Evolutionary conservation across 1,284 basidiomycete species (phyloP).

Genomic region (Serendipita sp.): DNA sequence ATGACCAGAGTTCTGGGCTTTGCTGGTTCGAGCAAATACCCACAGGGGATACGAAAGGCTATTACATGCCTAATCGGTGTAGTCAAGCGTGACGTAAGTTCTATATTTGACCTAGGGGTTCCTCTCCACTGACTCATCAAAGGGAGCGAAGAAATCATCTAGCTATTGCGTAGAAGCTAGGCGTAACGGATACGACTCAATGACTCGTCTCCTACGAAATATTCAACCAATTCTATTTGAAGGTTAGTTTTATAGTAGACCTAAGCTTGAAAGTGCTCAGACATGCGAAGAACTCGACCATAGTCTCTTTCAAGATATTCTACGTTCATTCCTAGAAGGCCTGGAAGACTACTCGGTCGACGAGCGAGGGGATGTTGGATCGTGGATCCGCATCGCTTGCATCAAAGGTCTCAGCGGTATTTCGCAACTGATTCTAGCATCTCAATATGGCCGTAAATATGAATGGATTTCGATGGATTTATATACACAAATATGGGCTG

Average conservation of each 20-base stretch:
- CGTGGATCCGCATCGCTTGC: slow-evolving; percentile 80
- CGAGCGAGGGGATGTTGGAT: slow-evolving; percentile 93
- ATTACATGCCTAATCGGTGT: slow-evolving; percentile 46
- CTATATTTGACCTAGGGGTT: slow-evolving; percentile 11
- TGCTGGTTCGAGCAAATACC: slow-evolving; percentile 47
- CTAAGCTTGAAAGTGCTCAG: neutral
- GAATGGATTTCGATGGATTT: slow-evolving; percentile 45
- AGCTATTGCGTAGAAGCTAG: slow-evolving; percentile 44
- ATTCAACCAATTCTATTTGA: slow-evolving; percentile 29
- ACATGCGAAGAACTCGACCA: neutral
- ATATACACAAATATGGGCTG: slow-evolving; percentile 45
- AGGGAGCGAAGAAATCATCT: slow-evolving; percentile 9
- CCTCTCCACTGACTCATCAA: neutral
- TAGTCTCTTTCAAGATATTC: slow-evolving; percentile 8
- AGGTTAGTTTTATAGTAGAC: slow-evolving; percentile 27
- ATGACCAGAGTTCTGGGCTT: slow-evolving; percentile 63
- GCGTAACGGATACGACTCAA: slow-evolving; percentile 53
- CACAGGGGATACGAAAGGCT: slow-evolving; percentile 36
- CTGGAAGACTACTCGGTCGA: slow-evolving; percentile 85
- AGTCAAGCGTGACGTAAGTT: slow-evolving; percentile 39
- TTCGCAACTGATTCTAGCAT: slow-evolving; percentile 14
- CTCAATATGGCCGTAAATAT: slow-evolving; percentile 24
- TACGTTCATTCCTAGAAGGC: slow-evolving; percentile 34
- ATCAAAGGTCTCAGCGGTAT: slow-evolving; percentile 38
- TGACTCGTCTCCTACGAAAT: slow-evolving; percentile 41